These are phyloP conservation scores for Leptographium flavum DNA, from an alignment of 2,329 filamentous ascomycete genomes.

Conservation along the genomic window DNA sequence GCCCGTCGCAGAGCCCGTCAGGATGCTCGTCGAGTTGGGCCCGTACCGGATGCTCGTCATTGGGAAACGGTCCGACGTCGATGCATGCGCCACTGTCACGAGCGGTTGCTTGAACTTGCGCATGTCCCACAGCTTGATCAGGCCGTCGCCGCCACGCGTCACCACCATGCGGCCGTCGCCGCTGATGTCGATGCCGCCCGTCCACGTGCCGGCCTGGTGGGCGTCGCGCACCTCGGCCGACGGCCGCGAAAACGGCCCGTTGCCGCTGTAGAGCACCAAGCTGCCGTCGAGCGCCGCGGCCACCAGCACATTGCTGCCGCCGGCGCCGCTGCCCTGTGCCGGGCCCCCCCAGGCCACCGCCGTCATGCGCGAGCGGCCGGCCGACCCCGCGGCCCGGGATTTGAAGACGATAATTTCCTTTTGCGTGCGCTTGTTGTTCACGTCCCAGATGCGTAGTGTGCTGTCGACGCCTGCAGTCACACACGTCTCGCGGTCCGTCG, in stretches of 20 bases:
- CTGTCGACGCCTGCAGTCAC: constrained; percentile 91
- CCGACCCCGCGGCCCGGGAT: constrained; percentile 73
- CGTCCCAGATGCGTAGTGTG: constrained; percentile 91
- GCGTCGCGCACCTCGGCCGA: constrained; percentile 73
- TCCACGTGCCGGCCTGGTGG: constrained; percentile 76
- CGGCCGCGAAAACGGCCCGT: constrained; percentile 73
- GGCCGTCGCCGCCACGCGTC: constrained; percentile 78
- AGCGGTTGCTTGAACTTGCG: constrained; percentile 89
- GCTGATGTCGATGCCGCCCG: constrained; percentile 81
- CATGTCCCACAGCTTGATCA: constrained; percentile 94
- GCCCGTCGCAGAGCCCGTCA: constrained; percentile 77
- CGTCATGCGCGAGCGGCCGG: constrained; percentile 87
- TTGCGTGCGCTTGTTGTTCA: constrained; percentile 79
- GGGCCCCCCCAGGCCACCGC: constrained; percentile 75
- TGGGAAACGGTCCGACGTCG: constrained; percentile 70
- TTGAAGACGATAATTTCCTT: constrained; percentile 95
- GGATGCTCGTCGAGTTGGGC: constrained; percentile 66
- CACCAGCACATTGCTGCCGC: constrained; percentile 54
- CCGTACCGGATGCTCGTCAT: constrained; percentile 84
- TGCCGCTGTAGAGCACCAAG: constrained; percentile 80
- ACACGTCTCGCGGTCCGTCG: constrained; percentile 68
- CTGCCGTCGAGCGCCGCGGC: constrained; percentile 79
- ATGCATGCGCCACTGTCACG: constrained; percentile 62
- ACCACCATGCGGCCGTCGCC: constrained; percentile 81
- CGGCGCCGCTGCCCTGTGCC: constrained; percentile 39